Evolutionary conservation across 352 stramenopile genomes (phyloP).

Genomic region (Phytopythium montanum): DNA sequence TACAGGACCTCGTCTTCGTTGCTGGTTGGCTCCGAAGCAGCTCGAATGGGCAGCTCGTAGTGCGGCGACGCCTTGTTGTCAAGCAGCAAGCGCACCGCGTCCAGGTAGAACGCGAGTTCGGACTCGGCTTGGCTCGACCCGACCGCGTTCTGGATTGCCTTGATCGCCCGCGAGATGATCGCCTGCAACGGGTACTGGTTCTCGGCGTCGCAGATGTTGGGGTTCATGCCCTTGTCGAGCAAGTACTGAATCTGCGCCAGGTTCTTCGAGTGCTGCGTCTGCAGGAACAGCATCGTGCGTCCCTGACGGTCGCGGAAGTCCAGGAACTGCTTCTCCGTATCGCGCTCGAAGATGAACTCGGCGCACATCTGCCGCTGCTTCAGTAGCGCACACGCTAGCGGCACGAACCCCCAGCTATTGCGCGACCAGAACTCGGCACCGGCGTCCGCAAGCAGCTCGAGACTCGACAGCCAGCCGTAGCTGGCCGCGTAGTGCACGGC

Average conservation of each 20-base stretch:
- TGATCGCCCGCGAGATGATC: constrained; percentile 38
- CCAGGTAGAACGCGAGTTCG: constrained; percentile 35
- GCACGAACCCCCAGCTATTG: constrained; percentile 75
- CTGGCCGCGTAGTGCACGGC: constrained; percentile 71
- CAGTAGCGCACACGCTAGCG: constrained; percentile 61
- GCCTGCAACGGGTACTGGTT: constrained; percentile 58
- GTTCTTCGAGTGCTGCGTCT: constrained; percentile 68
- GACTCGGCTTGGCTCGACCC: constrained; percentile 6
- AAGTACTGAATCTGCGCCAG: constrained; percentile 64
- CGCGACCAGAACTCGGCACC: constrained; percentile 63
- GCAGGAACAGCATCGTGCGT: constrained; percentile 78
- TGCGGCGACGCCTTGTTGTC: constrained; percentile 39
- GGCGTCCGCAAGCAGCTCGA: constrained; percentile 47
- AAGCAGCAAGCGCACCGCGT: constrained; percentile 49
- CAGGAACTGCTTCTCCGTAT: constrained; percentile 51
- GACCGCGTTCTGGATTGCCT: constrained; percentile 4
- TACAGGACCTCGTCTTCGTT: constrained; percentile 7
- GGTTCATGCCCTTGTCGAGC: constrained; percentile 61
- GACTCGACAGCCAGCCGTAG: constrained; percentile 69
- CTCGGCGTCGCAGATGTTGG: constrained; percentile 62
- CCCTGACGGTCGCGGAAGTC: constrained; percentile 73
- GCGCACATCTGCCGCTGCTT: constrained; percentile 54
- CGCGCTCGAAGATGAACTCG: constrained; percentile 62
- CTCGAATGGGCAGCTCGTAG: constrained; percentile 34
- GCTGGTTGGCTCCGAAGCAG: constrained; percentile 13